phyloP scores from a whole-genome alignment of 2,329 filamentous ascomycete genomes.

The Penicillium glabrum region DNA sequence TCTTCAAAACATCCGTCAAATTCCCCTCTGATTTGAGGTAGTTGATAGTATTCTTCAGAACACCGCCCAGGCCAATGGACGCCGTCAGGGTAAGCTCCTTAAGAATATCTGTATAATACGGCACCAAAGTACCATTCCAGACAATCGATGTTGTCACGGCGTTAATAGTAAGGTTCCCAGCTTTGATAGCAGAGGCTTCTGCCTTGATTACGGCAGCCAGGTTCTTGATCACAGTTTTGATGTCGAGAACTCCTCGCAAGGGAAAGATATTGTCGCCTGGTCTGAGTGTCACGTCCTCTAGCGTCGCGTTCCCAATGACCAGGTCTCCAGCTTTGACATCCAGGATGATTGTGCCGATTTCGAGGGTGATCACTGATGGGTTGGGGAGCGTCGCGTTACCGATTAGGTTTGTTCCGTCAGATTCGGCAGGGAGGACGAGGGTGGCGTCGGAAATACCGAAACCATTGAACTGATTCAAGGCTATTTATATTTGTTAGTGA shows the following conservation, averaged over 20 bases:
- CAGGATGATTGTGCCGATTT: conserved; percentile 22
- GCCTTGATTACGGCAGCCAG: conserved; percentile 14
- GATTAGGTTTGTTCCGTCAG: conserved; percentile 23
- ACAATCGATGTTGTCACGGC: conserved; percentile 11
- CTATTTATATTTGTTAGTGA: conserved; percentile 8
- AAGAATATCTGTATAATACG: conserved; percentile 22
- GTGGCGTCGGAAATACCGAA: conserved; percentile 20
- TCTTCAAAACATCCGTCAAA: conserved; percentile 1
- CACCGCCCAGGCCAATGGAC: conserved; percentile 12
- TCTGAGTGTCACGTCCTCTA: conserved; percentile 15
- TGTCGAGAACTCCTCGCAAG: conserved; percentile 17
- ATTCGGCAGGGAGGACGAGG: conserved; percentile 17
- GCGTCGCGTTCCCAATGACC: conserved; percentile 18
- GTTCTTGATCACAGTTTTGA: conserved; percentile 13
- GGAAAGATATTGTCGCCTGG: conserved; percentile 24
- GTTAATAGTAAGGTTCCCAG: conserved; percentile 12
- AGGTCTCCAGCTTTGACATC: conserved; percentile 20
- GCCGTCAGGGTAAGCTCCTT: conserved; percentile 14
- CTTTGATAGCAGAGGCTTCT: conserved; percentile 11
- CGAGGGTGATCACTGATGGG: conserved; percentile 17
- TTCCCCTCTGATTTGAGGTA: conserved; percentile 8
- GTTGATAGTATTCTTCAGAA: conserved; percentile 18
- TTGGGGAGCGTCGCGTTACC: conserved; percentile 24
- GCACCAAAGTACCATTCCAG: conserved; percentile 17
- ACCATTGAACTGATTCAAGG: conserved; percentile 19